phyloP scores from a whole-genome alignment of 768 basidiomycete species.

The Scleroderma citrinum region DNA sequence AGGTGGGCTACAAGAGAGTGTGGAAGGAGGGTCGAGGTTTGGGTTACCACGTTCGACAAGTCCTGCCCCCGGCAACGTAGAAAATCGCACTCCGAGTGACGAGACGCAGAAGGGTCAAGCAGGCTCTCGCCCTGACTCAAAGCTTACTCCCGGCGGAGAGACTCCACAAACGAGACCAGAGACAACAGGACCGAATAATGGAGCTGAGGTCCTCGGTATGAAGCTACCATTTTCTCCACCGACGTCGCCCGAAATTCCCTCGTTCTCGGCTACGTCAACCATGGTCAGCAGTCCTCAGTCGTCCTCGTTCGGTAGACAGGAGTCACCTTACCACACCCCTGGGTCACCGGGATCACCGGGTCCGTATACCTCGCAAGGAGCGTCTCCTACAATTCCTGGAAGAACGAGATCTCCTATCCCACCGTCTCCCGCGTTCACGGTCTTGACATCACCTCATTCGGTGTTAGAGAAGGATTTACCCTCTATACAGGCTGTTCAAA shows the following conservation, averaged over 20 bases:
- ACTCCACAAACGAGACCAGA: slow-evolving; percentile 17
- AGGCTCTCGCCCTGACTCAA: slow-evolving; percentile 36
- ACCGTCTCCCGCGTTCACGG: slow-evolving; percentile 23
- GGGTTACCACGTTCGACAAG: slow-evolving; percentile 18
- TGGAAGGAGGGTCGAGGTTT: slow-evolving; percentile 11
- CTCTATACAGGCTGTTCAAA: slow-evolving; percentile 27
- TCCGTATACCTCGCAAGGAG: not conserved
- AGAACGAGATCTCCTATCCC: slow-evolving; percentile 16
- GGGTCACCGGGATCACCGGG: slow-evolving; percentile 8
- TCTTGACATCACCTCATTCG: slow-evolving; percentile 34
- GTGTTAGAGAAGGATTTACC: slow-evolving; percentile 28
- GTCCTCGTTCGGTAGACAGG: slow-evolving; percentile 16
- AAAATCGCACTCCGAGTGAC: slow-evolving; percentile 27
- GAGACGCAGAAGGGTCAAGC: slow-evolving; percentile 29
- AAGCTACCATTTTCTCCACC: slow-evolving; percentile 27
- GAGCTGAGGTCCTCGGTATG: slow-evolving; percentile 24
- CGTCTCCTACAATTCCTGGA: slow-evolving; percentile 3
- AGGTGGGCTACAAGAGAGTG: slow-evolving; percentile 17
- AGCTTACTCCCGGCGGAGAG: slow-evolving; percentile 26
- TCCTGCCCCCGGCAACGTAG: slow-evolving; percentile 19
- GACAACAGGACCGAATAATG: slow-evolving; percentile 6
- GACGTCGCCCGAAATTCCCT: slow-evolving; percentile 26
- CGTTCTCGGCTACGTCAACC: slow-evolving; percentile 26
- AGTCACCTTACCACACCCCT: slow-evolving; percentile 8
- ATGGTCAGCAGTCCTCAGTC: slow-evolving; percentile 11